Percentiles rank a stretch among this genome's conserved stretches.
Conservation (phyloP, 495 filamentous ascomycete species). For the Penicillium mononematosum region DNA sequence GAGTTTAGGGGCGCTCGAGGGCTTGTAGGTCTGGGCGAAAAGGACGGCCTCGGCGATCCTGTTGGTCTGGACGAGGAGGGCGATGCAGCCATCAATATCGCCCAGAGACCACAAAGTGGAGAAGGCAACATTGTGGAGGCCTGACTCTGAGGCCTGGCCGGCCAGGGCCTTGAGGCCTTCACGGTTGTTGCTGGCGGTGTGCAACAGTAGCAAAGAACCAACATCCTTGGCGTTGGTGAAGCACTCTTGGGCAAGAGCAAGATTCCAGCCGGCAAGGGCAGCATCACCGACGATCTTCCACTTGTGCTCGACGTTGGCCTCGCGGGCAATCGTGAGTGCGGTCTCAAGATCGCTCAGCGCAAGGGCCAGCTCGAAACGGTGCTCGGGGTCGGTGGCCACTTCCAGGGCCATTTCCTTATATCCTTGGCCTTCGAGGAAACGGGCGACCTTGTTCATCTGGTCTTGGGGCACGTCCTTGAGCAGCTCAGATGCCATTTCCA, state of each 20-base stretch:
- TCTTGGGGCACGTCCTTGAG: conserved; percentile 79
- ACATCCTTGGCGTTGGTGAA: conserved; percentile 87
- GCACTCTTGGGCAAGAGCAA: conserved; percentile 85
- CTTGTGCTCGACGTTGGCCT: conserved; percentile 88
- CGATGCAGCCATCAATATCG: conserved; percentile 78
- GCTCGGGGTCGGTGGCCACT: conserved; percentile 93
- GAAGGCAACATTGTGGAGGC: conserved; percentile 89
- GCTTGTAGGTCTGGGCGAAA: conserved; percentile 93
- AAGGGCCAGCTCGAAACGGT: conserved; percentile 93
- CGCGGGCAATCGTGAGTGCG: conserved; percentile 77
- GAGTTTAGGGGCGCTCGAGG: conserved; percentile 66
- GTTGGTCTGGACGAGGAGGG: conserved; percentile 73
- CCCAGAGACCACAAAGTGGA: conserved; percentile 83
- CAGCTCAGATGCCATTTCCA: conserved; percentile 86
- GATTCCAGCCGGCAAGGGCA: conserved; percentile 81
- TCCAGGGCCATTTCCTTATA: conserved; percentile 94
- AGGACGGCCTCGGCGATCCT: conserved; percentile 82
- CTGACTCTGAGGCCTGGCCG: conserved; percentile 68
- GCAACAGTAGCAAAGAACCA: conserved; percentile 81
- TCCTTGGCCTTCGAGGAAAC: conserved; percentile 96
- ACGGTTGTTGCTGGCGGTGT: conserved; percentile 75
- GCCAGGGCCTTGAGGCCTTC: conserved; percentile 71
- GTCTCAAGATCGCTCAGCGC: conserved; percentile 78
- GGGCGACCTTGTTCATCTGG: conserved; percentile 94
- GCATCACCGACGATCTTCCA: conserved; percentile 97